Conservation (phyloP, 2,329 filamentous ascomycete genomes). For the Diaporthe helianthi region DNA sequence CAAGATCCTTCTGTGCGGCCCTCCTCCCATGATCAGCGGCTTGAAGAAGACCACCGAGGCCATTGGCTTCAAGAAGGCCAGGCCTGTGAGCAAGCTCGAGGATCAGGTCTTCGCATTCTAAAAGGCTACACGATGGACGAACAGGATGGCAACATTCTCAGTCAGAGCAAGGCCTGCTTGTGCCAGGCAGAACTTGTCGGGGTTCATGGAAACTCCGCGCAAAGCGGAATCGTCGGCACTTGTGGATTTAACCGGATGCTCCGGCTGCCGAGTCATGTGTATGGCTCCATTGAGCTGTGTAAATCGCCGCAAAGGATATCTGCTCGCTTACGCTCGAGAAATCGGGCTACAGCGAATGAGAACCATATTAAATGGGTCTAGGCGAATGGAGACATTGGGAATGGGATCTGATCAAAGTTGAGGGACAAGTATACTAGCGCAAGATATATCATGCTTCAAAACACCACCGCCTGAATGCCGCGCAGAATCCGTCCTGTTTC, state of each 20-base stretch:
- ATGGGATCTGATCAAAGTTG: background rate
- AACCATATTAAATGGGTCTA: background rate
- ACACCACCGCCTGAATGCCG: background rate
- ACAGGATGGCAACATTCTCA: background rate
- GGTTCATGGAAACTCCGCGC: background rate
- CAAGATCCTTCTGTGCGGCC: conserved; percentile 94
- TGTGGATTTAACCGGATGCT: background rate
- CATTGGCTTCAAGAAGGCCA: conserved; percentile 90
- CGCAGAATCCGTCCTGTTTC: background rate
- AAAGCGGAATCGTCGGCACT: background rate
- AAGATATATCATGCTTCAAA: conserved; percentile 1
- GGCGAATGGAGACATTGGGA: background rate
- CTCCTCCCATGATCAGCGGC: conserved; percentile 94
- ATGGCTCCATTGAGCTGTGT: background rate
- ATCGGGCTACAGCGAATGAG: background rate
- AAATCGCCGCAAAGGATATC: background rate
- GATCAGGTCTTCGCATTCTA: conserved; percentile 99
- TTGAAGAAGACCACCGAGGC: conserved; percentile 95
- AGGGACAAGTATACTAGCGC: conserved; percentile 14
- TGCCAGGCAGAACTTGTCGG: background rate
- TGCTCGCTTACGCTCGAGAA: background rate
- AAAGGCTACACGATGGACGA: conserved; percentile 36
- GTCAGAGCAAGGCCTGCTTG: background rate
- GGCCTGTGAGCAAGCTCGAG: conserved; percentile 94
- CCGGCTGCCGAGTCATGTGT: conserved; percentile 6